Conservation (phyloP, 345 rosid genomes). For the Durio zibethinus region DNA sequence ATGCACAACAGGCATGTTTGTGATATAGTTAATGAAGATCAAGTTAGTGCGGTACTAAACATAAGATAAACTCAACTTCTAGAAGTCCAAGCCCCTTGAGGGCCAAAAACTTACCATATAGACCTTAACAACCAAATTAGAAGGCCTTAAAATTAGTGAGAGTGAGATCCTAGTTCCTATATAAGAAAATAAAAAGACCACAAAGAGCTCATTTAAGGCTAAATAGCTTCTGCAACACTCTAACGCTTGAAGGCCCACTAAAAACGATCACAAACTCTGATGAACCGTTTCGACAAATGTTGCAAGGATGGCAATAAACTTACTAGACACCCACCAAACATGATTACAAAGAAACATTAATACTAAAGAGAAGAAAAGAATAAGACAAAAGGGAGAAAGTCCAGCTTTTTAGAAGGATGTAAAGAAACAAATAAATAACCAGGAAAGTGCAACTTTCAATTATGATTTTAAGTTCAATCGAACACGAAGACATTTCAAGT, state of each 20-base stretch:
- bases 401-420: background rate
- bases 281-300: background rate
- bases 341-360: background rate
- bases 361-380: background rate
- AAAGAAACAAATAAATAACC: background rate
- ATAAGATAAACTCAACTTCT: background rate
- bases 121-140: background rate
- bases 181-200: background rate
- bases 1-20: background rate
- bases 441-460: background rate
- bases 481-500: background rate
- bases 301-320: background rate
- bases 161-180: background rate
- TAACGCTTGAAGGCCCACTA: background rate
- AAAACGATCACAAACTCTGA: background rate
- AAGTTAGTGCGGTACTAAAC: background rate
- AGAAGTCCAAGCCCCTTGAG: background rate
- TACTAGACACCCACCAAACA: background rate
- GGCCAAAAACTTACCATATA: background rate
- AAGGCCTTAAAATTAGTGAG: background rate
- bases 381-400: background rate
- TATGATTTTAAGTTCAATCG: background rate
- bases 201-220: background rate
- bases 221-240: background rate
- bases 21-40: background rate